Percentiles rank a stretch among this genome's conserved stretches.
phyloP scores from a whole-genome alignment of 495 filamentous ascomycete species.

The Hypomontagnella submonticulosa region DNA sequence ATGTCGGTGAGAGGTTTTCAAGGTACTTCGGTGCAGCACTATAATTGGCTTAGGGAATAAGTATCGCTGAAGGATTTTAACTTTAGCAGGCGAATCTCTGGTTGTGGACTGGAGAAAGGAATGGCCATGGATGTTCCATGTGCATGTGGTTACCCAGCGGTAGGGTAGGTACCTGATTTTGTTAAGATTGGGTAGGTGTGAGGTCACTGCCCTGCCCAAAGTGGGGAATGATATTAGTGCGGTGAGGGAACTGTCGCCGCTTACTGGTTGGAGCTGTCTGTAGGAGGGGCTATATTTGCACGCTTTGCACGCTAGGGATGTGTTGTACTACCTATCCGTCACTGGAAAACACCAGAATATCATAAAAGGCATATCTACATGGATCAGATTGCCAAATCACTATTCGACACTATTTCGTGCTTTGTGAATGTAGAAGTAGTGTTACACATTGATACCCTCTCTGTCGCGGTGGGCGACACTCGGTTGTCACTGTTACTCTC shows the following conservation, averaged over 20 bases:
- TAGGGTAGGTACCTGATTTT: conserved; percentile 41
- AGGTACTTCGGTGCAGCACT: conserved; percentile 9
- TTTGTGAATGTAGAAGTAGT: conserved; percentile 6
- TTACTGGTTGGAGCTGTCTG: neutral
- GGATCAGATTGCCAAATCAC: conserved; percentile 22
- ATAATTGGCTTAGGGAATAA: neutral
- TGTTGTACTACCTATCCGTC: conserved; percentile 12
- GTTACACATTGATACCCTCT: conserved; percentile 19
- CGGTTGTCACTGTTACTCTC: conserved; percentile 10
- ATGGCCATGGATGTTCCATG: no score
- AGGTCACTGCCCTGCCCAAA: conserved; percentile 41
- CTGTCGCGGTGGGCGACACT: conserved; percentile 1
- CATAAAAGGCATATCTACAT: neutral
- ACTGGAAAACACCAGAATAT: conserved; percentile 3
- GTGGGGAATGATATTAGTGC: conserved; percentile 29
- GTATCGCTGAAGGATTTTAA: conserved; percentile 12
- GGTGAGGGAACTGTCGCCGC: conserved; percentile 9
- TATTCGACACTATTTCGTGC: conserved; percentile 11
- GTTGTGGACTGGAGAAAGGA: conserved; percentile 14
- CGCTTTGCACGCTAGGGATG: neutral
- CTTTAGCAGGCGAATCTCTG: conserved; percentile 9
- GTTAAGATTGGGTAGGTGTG: conserved; percentile 39
- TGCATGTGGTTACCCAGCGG: conserved; percentile 29
- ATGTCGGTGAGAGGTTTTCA: neutral
- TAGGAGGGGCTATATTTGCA: neutral